Conservation (phyloP, 805 yeast species). For the Yarrowia sp. region DNA sequence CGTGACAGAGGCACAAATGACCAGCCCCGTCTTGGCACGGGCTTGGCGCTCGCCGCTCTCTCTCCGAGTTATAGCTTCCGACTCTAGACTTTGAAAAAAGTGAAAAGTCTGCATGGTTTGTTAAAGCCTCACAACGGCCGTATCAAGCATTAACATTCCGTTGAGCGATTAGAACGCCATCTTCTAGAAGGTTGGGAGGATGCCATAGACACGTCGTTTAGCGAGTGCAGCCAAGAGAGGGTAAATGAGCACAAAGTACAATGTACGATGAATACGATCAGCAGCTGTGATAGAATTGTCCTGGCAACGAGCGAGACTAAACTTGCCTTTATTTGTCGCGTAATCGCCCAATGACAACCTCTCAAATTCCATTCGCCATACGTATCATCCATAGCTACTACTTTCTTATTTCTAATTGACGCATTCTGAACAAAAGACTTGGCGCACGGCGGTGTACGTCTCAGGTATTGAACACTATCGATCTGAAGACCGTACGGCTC, state of each 20-base stretch:
- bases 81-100: neutral
- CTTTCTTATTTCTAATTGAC: constrained; percentile 21
- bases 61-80: no score
- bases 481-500: neutral
- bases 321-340: no score
- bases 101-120: constrained; percentile 4
- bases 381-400: neutral
- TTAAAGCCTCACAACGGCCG: constrained; percentile 30
- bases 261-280: no score
- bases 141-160: neutral
- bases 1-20: neutral
- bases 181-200: constrained; percentile 9
- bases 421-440: neutral
- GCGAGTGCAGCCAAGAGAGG: neutral
- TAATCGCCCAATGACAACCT: no score
- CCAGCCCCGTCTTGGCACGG: constrained; percentile 28
- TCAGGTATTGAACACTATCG: constrained; percentile 8
- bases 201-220: neutral
- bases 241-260: no score
- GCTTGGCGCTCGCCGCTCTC: constrained; percentile 1
- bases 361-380: no score
- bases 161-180: constrained; percentile 18
- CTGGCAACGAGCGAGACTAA: no score
- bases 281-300: no score
- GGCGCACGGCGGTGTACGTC: constrained; percentile 15